Conservation (phyloP, 1,284 basidiomycete species). For the Neonothopanus nambi region DNA sequence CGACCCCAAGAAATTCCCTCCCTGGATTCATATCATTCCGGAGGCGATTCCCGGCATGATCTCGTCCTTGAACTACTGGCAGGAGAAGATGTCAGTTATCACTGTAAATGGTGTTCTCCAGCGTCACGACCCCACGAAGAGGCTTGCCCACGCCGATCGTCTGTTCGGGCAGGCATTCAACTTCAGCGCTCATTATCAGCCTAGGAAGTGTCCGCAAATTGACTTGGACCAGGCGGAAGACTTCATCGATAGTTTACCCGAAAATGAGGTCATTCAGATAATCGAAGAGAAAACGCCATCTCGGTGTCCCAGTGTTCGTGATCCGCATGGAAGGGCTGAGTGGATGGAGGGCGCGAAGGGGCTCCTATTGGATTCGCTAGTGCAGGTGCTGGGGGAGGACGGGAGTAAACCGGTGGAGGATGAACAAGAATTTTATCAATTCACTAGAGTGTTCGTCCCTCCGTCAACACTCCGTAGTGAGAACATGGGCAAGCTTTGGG, state of each 20-base stretch:
- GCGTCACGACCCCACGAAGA: not conserved
- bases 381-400: not conserved
- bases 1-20: too few relatives aligned
- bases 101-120: slow-evolving; percentile 9
- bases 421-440: not conserved
- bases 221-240: not conserved
- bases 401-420: too few relatives aligned
- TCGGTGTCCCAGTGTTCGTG: not conserved
- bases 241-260: not conserved
- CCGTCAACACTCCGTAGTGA: not conserved
- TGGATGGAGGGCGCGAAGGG: not conserved
- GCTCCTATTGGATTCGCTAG: not conserved
- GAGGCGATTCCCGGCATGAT: slow-evolving; percentile 21
- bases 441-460: not conserved
- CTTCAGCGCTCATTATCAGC: not conserved
- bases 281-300: not conserved
- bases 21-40: too few relatives aligned
- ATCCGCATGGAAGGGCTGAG: not conserved
- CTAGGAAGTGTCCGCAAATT: not conserved
- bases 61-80: slow-evolving; percentile 23
- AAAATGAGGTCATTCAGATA: not conserved
- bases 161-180: not conserved
- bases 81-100: slow-evolving; percentile 13
- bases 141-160: not conserved
- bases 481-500: too few relatives aligned